Evolutionary conservation across 805 yeast genomes (phyloP), one percentile per base, ranked within the genome.

Genomic region (Clavispora carvajalis): DNA sequence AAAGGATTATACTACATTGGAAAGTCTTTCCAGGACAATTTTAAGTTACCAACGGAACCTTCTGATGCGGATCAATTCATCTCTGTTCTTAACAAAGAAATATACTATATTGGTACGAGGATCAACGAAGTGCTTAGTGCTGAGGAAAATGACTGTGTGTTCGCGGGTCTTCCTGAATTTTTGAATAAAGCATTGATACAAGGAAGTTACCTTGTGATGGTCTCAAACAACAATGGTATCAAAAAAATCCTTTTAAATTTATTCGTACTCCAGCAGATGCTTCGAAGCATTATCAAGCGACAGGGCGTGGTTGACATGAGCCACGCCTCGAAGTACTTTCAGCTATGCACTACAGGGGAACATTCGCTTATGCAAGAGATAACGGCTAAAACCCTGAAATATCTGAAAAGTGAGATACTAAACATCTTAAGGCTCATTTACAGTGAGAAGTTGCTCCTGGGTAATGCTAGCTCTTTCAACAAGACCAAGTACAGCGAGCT

Each of bases 191-290:
- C 78, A 22, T 60, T 80, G 35, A 73, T 84, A 5, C 58, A 58
- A 23, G 82, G 79, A 16, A 73, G 85, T 4, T 63, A 64, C 19
- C 59, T 73, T 39, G 65, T 85, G 7, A 58, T 59, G 16, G 69
- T 66, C 36, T 64, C 82, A 51, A 82, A 80, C 55, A 61, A 62
- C 15, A 70, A 73, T 45, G 90, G 91, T 24, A 67, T 82, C 40
- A 73, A 75, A 49, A 73, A 76, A 48, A 63, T 84, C 45, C 62
- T 77, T 43, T 65, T 78, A 49, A 83, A 83, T 54, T 76, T 84
- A 16, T 67, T 78, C 38, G 79, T 83, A 1, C 59, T 83, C 33
- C 88, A 81, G 60, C 90, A 83, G 55, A 76, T 80, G 74, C 68
- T 84, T 41, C 71, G 84, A 44, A 77, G 76, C 44, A 69, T 82